Evolutionary conservation across 371 early-diverging fungal genomes (phyloP).

Genomic region (Saksenaea vasiformis): DNA sequence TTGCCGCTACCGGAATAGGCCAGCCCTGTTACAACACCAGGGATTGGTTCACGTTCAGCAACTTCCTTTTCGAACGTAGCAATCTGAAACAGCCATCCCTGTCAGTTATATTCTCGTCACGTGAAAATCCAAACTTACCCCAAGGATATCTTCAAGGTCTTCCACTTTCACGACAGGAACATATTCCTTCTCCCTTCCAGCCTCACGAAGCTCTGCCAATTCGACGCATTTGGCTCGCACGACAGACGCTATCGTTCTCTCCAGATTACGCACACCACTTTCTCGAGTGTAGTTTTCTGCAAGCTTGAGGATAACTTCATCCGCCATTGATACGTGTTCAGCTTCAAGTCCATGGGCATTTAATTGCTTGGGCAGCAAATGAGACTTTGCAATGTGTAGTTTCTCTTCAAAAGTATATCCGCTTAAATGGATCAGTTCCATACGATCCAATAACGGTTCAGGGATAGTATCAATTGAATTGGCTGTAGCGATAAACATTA

Average conservation of each 20-base stretch:
- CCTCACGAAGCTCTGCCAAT: slow-evolving; percentile 44
- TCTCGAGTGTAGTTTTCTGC: slow-evolving; percentile 79
- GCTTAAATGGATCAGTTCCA: slow-evolving; percentile 83
- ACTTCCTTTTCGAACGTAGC: slow-evolving; percentile 53
- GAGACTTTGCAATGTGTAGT: slow-evolving; percentile 45
- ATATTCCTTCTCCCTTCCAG: slow-evolving; percentile 21
- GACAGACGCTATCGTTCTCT: slow-evolving; percentile 74
- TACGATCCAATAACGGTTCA: slow-evolving; percentile 80
- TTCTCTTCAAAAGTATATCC: slow-evolving; percentile 90
- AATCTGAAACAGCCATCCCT: slow-evolving; percentile 8
- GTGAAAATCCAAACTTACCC: slow-evolving; percentile 33
- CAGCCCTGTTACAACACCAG: slow-evolving; percentile 84
- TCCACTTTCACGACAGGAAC: slow-evolving; percentile 29
- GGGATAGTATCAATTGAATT: slow-evolving; percentile 81
- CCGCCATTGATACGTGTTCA: slow-evolving; percentile 43
- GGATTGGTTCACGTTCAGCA: slow-evolving; percentile 59
- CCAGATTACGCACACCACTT: slow-evolving; percentile 81
- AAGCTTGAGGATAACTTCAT: slow-evolving; percentile 60
- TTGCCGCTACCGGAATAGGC: slow-evolving; percentile 78
- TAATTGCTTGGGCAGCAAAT: slow-evolving; percentile 70
- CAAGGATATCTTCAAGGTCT: slow-evolving; percentile 67
- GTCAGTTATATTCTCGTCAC: too few species aligned
- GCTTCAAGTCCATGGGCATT: slow-evolving; percentile 59
- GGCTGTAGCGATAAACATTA: slow-evolving; percentile 88
- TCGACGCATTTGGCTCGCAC: slow-evolving; percentile 78